phyloP scores from a whole-genome alignment of 495 filamentous ascomycete species.

The Cercophora sp. region DNA sequence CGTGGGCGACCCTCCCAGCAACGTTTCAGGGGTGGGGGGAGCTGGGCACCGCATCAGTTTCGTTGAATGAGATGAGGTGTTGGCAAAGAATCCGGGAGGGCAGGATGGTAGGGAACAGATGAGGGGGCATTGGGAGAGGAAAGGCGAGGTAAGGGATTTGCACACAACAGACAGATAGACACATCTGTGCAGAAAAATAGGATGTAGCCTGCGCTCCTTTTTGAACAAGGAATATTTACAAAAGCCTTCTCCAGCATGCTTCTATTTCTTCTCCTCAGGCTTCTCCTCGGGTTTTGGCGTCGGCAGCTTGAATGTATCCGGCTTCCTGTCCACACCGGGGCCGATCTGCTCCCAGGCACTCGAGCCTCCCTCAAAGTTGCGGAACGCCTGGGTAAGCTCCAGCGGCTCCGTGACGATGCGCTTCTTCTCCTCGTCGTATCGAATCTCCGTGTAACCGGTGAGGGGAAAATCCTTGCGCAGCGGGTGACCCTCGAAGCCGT shows the following conservation, averaged over 20 bases:
- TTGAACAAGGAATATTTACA: conserved; percentile 30
- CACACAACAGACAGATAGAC: no score
- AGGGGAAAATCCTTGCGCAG: conserved; percentile 97
- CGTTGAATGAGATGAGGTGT: no score
- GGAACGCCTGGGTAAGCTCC: conserved; percentile 97
- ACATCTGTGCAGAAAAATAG: no score
- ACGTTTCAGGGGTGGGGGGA: no score
- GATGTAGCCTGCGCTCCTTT: no score
- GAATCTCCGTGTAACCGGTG: conserved; percentile 97
- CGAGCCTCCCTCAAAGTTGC: conserved; percentile 90
- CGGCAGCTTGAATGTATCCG: conserved; percentile 89
- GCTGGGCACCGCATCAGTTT: no score
- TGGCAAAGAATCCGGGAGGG: no score
- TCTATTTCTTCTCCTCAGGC: conserved; percentile 90
- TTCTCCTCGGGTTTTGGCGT: conserved; percentile 91
- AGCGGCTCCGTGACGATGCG: conserved; percentile 95
- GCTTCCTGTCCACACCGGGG: conserved; percentile 69
- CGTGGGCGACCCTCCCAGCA: no score
- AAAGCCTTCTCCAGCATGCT: neutral
- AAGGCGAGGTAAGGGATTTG: no score
- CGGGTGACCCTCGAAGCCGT: conserved; percentile 98
- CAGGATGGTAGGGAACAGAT: no score
- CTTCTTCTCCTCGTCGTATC: conserved; percentile 99
- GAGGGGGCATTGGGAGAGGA: no score
- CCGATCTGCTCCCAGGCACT: conserved; percentile 90